Evolutionary conservation across 148 eudicot species (phyloP).

Genomic region (Fagopyrum esculentum): DNA sequence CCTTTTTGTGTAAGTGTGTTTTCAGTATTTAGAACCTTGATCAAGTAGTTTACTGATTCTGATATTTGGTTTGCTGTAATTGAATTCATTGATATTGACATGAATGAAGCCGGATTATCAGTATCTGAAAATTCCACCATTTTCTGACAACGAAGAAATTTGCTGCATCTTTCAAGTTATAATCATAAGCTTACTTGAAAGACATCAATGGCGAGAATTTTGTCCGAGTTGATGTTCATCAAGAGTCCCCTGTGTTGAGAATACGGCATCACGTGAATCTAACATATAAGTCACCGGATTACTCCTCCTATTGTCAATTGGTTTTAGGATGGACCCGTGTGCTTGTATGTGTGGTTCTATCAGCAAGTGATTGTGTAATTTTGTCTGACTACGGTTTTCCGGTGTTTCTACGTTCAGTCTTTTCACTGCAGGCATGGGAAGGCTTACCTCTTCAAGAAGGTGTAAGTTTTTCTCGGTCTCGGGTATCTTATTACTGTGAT

Average conservation of each 20-base stretch:
- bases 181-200: background rate
- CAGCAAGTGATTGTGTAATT: too few species aligned
- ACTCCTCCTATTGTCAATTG: too few species aligned
- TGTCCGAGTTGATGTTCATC: background rate
- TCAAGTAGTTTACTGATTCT: background rate
- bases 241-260: too few species aligned
- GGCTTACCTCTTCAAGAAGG: constrained; percentile 93
- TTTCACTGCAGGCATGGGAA: constrained; percentile 84
- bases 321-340: too few species aligned
- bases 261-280: too few species aligned
- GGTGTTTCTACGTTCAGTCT: constrained; percentile 51
- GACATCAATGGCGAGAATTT: background rate
- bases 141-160: background rate
- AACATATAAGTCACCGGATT: too few species aligned
- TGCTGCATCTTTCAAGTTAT: background rate
- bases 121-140: background rate
- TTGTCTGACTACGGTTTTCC: constrained; percentile 28
- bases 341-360: too few species aligned
- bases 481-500: background rate
- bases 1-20: background rate
- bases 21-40: background rate
- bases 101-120: background rate
- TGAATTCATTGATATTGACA: background rate
- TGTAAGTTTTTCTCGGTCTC: constrained; percentile 64
- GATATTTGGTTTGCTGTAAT: background rate